A percentile compares a stretch with the other conserved stretches of the same genome.
These are phyloP conservation scores for Taiwanofungus camphoratus DNA, from an alignment of 1,284 basidiomycete species.

Conservation along the genomic window DNA sequence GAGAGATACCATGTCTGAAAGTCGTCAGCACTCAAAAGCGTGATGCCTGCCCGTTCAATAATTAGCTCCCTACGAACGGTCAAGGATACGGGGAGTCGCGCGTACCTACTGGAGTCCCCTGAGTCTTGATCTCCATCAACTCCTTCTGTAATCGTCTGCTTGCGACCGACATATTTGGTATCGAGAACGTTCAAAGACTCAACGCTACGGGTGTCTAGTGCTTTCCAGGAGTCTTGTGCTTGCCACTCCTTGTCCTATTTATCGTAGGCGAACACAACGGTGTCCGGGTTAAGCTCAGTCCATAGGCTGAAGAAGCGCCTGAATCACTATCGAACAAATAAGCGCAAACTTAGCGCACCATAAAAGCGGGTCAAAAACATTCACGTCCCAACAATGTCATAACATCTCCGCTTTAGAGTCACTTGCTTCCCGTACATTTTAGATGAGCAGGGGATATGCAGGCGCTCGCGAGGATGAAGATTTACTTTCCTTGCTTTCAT, in stretches of 20 bases:
- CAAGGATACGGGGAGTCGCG: slow-evolving; percentile 1
- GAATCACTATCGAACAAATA: slow-evolving; percentile 13
- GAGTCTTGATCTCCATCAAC: slow-evolving; percentile 60
- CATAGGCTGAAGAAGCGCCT: no score
- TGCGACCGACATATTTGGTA: slow-evolving; percentile 56
- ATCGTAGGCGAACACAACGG: no score
- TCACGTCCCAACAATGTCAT: slow-evolving; percentile 31
- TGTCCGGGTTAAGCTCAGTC: no score
- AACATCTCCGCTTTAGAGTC: slow-evolving; percentile 56
- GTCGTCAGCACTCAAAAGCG: slow-evolving; percentile 64
- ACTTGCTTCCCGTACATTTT: slow-evolving; percentile 44
- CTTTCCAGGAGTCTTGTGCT: no score
- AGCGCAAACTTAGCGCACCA: slow-evolving; percentile 5
- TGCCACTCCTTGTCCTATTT: no score
- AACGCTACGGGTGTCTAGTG: background rate
- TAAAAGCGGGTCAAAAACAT: background rate
- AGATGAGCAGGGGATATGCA: slow-evolving; percentile 37
- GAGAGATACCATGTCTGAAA: slow-evolving; percentile 69
- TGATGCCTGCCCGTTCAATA: slow-evolving; percentile 47
- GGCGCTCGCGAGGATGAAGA: slow-evolving; percentile 63
- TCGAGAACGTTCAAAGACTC: background rate
- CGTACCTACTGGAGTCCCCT: slow-evolving; percentile 70
- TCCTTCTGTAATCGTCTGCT: slow-evolving; percentile 67
- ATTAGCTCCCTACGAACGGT: background rate
- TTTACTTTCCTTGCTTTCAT: slow-evolving; percentile 29